Conservation (phyloP, 129 eudicot genomes). For the Escallonia rubra region DNA sequence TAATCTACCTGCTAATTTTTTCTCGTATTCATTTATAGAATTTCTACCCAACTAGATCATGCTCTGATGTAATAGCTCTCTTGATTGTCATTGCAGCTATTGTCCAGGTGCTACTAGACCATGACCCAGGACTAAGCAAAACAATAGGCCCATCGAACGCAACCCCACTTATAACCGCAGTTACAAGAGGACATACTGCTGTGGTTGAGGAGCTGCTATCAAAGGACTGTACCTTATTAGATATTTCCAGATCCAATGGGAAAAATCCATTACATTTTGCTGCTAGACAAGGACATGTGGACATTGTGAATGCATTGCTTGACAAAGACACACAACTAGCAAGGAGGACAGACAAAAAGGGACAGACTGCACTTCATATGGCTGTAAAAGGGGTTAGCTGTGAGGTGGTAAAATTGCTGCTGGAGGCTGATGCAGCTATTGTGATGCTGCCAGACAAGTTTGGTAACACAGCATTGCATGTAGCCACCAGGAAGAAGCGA, state of each 20-base stretch:
- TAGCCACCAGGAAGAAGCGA: conserved; percentile 75
- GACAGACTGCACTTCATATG: conserved; percentile 87
- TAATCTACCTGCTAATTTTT: too few species aligned
- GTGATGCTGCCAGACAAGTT: conserved; percentile 69
- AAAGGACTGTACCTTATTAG: conserved; percentile 44
- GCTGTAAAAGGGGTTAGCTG: conserved; percentile 69
- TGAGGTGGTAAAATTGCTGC: conserved; percentile 64
- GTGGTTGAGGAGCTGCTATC: conserved; percentile 61
- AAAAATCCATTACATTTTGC: conserved; percentile 75
- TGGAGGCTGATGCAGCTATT: conserved; percentile 64
- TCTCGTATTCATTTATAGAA: too few species aligned
- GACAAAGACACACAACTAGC: conserved; percentile 63
- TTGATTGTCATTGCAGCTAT: conserved; percentile 48
- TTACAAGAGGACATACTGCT: conserved; percentile 68
- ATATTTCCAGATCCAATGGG: conserved; percentile 46
- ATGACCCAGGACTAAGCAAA: conserved; percentile 58
- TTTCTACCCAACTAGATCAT: too few species aligned
- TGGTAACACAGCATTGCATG: conserved; percentile 78
- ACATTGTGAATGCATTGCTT: conserved; percentile 62
- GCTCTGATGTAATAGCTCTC: too few species aligned
- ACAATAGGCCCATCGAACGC: conserved; percentile 59
- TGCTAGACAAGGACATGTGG: conserved; percentile 67
- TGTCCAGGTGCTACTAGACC: conserved; percentile 65
- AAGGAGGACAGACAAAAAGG: conserved; percentile 68
- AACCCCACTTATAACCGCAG: conserved; percentile 71